Conservation (phyloP, 2,329 filamentous ascomycete genomes). For the Ilyonectria destructans region DNA sequence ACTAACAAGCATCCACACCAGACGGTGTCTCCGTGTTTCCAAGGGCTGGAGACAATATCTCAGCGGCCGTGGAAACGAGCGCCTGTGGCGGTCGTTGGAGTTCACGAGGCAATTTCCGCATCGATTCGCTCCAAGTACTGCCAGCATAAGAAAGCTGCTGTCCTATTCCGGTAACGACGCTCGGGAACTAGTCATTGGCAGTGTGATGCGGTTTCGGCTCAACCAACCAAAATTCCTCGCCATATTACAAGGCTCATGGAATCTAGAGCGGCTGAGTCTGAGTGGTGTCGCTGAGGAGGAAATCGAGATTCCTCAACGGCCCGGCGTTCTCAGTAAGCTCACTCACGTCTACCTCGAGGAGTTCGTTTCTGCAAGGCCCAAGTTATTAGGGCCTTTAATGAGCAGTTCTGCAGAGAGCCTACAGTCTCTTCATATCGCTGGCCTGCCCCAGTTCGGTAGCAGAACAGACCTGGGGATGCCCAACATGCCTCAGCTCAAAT, state of each 20-base stretch:
- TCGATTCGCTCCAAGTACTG: conserved; percentile 44
- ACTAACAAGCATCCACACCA: conserved; percentile 21
- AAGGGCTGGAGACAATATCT: conserved; percentile 53
- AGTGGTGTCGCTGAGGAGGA: conserved; percentile 39
- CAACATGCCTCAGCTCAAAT: conserved; percentile 49
- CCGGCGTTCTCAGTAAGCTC: conserved; percentile 40
- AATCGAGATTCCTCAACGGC: conserved; percentile 42
- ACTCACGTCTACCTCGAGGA: conserved; percentile 43
- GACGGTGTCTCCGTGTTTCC: conserved; percentile 54
- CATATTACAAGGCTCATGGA: conserved; percentile 47
- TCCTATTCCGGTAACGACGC: conserved; percentile 53
- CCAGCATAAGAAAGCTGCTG: conserved; percentile 50
- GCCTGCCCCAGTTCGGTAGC: conserved; percentile 38
- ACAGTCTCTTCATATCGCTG: conserved; percentile 45
- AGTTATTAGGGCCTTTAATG: conserved; percentile 41
- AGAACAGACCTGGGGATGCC: conserved; percentile 36
- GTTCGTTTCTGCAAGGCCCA: conserved; percentile 35
- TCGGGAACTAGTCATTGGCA: conserved; percentile 49
- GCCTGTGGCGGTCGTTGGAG: conserved; percentile 53
- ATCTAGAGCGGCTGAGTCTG: conserved; percentile 47
- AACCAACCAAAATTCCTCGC: conserved; percentile 50
- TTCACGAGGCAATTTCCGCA: conserved; percentile 46
- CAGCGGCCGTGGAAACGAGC: conserved; percentile 47
- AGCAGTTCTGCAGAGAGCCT: conserved; percentile 42
- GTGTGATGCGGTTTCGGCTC: conserved; percentile 49